Percentiles rank a stretch among this genome's conserved stretches.
phyloP scores from a whole-genome alignment of 2,329 filamentous ascomycete species.

The Arthrobotrys iridis region DNA sequence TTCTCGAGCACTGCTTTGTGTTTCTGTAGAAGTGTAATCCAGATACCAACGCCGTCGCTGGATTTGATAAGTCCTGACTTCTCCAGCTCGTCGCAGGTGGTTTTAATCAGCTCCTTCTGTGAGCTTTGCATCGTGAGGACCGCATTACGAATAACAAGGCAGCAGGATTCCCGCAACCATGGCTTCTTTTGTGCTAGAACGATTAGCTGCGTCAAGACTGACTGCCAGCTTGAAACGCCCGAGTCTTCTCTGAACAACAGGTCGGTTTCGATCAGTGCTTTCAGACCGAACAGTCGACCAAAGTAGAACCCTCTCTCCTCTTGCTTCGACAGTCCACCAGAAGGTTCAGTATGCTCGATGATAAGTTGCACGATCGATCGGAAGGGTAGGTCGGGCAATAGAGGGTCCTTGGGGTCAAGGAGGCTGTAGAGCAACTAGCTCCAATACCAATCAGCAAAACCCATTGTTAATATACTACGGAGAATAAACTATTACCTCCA shows the following conservation, averaged over 20 bases:
- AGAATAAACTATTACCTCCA: conserved; percentile 66
- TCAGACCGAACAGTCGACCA: conserved; percentile 85
- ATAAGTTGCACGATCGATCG: conserved; percentile 50
- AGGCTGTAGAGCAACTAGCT: conserved; percentile 40
- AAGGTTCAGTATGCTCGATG: conserved; percentile 52
- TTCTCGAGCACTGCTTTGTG: conserved; percentile 60
- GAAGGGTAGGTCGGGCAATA: conserved; percentile 29
- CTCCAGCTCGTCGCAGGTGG: conserved; percentile 71
- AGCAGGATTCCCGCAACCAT: conserved; percentile 89
- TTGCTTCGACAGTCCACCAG: conserved; percentile 66
- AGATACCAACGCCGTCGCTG: conserved; percentile 88
- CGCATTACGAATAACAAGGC: conserved; percentile 66
- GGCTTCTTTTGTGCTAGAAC: conserved; percentile 81
- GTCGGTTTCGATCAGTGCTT: conserved; percentile 82
- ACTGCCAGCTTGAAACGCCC: conserved; percentile 65
- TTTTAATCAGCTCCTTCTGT: conserved; percentile 69
- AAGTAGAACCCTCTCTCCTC: conserved; percentile 87
- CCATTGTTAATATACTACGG: neutral
- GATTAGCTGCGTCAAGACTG: conserved; percentile 76
- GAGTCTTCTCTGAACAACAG: conserved; percentile 68
- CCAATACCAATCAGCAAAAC: conserved; percentile 25
- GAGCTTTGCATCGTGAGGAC: conserved; percentile 62
- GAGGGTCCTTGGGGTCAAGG: conserved; percentile 29
- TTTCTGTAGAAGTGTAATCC: conserved; percentile 73
- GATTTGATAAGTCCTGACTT: conserved; percentile 77